phyloP scores from a whole-genome alignment of 2,329 filamentous ascomycete genomes.

The Neurospora sp. region DNA sequence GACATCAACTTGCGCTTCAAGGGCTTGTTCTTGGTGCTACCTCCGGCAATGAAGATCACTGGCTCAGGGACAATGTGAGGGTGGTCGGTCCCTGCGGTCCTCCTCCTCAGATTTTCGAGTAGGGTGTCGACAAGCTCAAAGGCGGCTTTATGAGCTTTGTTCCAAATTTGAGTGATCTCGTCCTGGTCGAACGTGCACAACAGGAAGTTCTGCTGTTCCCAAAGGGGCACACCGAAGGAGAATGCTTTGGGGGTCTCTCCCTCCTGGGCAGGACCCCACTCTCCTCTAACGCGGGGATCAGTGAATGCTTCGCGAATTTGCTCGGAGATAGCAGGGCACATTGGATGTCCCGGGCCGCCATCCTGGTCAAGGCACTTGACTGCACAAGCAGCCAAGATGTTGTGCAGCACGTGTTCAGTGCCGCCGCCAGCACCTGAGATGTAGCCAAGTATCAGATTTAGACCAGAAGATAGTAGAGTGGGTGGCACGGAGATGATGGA shows the following conservation, averaged over 20 bases:
- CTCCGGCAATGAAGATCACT: background rate
- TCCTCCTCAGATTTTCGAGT: background rate
- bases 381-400: background rate
- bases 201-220: background rate
- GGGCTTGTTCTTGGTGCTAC: background rate
- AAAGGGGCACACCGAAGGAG: background rate
- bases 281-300: accelerated
- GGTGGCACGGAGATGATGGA: background rate
- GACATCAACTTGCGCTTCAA: background rate
- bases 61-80: background rate
- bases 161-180: background rate
- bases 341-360: background rate
- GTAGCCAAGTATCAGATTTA: background rate
- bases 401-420: background rate
- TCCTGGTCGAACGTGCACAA: background rate
- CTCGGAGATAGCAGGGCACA: background rate
- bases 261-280: background rate
- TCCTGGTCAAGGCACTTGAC: background rate
- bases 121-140: background rate
- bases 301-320: background rate
- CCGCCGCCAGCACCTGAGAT: background rate
- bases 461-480: background rate
- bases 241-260: background rate
- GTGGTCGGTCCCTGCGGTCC: background rate
- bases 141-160: background rate